Base-by-base conservation (phyloP, 768 basidiomycete genomes). In the Boletellus ananiceps region DNA sequence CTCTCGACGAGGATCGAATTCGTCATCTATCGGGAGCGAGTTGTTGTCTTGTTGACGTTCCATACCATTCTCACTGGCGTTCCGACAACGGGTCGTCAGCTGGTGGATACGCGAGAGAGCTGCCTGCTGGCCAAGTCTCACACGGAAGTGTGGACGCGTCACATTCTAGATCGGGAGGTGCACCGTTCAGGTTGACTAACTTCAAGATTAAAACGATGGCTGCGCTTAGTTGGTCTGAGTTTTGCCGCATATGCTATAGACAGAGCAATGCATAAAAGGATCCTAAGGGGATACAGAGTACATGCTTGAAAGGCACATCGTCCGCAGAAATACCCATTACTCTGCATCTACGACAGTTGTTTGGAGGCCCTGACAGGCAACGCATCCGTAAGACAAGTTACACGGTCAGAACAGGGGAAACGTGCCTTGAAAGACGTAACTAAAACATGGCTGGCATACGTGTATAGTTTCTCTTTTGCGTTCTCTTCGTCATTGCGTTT, bases 401-500 rank as follows among this genome's bases (percentile, higher is more conserved):
- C 4, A 45, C 8, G 23, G 13, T 29, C n/a, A 49, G 11, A 25
- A 12, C 1, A 42, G 6, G 32, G 29, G 18, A 38, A 29, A 65
- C 84, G 52, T 50, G 86, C 93, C 86, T 95, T 94, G 86, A 92
- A 93, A 39, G 84, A 73, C 8, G 70, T 62, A 39, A 91, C 89
- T 40, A 82, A 76, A 48, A 96, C 84, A 66, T 88, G 80, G 51
- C 81, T 81, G 56, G 89, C 93, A 68, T 93, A 91, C 27, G 90
- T 94, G 79, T 75, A 97, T 49, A 96, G 86, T 77, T 94, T 96
- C 80, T 95, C 94, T 77, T 94, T 96, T 51, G 96, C 95, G 62
- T 86, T 88, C 78, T 99, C 95, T 61, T 97, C 94, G 72, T 99
- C 95, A 71, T 98, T 98, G 64, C 96, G 89, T 78, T 94, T 95